Base-by-base conservation (phyloP, 495 filamentous ascomycete genomes). In the Xylaria curta region DNA sequence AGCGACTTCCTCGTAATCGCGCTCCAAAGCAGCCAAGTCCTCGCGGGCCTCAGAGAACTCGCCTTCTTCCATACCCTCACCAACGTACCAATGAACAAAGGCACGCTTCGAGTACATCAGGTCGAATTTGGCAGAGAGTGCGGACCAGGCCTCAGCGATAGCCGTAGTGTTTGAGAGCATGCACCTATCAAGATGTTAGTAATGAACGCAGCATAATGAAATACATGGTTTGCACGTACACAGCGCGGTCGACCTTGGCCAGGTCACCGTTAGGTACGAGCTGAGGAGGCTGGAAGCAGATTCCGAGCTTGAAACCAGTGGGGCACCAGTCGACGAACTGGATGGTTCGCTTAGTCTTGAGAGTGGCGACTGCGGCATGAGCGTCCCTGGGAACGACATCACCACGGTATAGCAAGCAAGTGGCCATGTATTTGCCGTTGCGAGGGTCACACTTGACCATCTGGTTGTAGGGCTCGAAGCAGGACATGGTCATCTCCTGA, bases 21-120 rank as follows among this genome's bases (percentile, higher is more conserved):
- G 93, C 90, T 99, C 96, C 56, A 99, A 90, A 76, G 96, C 96
- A 78, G 96, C 96, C 78, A 99, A 83, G 85, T 99, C 96, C 87
- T 99, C 96, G 83, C 96, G 93, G 66, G 96, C 96, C 89, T 99
- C 96, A 61, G 94, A 97, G 88, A 99, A 99, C 84, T 99, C 96
- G 80, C 96, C 96, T 84, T 99, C 96, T 88, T 99, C 96, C 96
- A 99, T 99, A 90, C 96, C 96, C 88, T 99, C 96, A 85, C 96
- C 96, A 81, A 99, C 96, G 78, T 99, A 99, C 96, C 96, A 99
- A 85, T 99, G 96, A 64, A 99, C 96, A 86, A 99, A 99, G 68
- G 96, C 96, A 84, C 96, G 96, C 91, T 99, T 99, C 81, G 95
- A 95, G 89, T 98, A 98, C 96, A 99, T 99, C 80, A 99, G 94